Conservation (phyloP, 371 early-diverging fungal genomes). For the Chytridiales sp. region DNA sequence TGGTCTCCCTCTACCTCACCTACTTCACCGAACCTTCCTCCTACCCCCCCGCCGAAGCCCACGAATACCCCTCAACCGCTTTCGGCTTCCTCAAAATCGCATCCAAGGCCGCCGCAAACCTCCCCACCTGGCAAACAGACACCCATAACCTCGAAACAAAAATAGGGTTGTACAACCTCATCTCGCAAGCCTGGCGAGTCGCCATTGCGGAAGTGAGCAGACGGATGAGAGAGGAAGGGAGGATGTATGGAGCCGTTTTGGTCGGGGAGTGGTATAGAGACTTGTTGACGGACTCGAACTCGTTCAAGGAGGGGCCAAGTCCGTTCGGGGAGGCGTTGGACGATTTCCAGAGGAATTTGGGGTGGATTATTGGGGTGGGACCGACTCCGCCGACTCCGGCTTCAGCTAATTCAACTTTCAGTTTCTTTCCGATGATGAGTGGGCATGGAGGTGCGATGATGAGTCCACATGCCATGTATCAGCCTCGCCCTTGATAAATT, state of each 20-base stretch:
- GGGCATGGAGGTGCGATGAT: too few relatives aligned
- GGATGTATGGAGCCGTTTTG: constrained; percentile 64
- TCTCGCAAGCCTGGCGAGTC: constrained; percentile 75
- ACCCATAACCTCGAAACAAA: constrained; percentile 63
- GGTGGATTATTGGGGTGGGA: constrained; percentile 24
- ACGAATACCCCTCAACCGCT: constrained; percentile 60
- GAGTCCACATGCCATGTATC: too few relatives aligned
- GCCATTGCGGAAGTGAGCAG: constrained; percentile 70
- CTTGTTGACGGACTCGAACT: constrained; percentile 26
- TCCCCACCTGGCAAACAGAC: constrained; percentile 80
- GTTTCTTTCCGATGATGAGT: too few relatives aligned
- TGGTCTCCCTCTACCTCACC: constrained; percentile 77
- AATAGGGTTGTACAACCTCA: constrained; percentile 64
- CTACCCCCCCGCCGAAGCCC: constrained; percentile 15
- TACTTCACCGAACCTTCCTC: constrained; percentile 72
- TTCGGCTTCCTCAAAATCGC: constrained; percentile 81
- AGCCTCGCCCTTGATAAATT: too few relatives aligned
- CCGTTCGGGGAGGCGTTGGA: constrained; percentile 61
- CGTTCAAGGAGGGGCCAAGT: constrained; percentile 25
- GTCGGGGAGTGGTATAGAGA: constrained; percentile 75
- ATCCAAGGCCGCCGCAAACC: constrained; percentile 47
- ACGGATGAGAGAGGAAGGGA: constrained; percentile 69
- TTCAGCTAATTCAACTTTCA: too few relatives aligned
- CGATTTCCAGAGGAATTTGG: constrained; percentile 53
- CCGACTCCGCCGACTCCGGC: too few relatives aligned